Evolutionary conservation across 371 early-diverging fungal species (phyloP).

Genomic region (Mucor ambiguus): DNA sequence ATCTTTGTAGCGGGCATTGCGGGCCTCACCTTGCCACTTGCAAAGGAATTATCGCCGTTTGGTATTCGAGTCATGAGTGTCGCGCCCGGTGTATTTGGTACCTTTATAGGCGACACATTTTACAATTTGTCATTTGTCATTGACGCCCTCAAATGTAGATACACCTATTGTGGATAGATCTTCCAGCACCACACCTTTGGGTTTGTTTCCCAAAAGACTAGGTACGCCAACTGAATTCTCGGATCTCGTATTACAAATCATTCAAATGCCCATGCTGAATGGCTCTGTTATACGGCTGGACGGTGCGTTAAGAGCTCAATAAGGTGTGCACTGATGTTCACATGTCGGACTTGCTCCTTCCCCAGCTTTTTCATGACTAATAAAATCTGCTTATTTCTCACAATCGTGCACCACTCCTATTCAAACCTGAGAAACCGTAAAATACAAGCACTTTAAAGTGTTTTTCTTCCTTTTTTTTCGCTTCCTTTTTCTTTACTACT

Average conservation of each 20-base stretch:
- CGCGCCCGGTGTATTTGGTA: slow-evolving; percentile 65
- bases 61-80: slow-evolving; percentile 63
- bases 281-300: slow-evolving; percentile 64
- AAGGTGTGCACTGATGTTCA: neutral
- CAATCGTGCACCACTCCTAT: slow-evolving; percentile 1
- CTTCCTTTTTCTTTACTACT: neutral
- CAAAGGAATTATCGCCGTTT: slow-evolving; percentile 54
- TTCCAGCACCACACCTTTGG: neutral
- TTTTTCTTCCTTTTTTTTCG: neutral
- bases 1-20: slow-evolving; percentile 49
- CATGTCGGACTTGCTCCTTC: slow-evolving; percentile 4
- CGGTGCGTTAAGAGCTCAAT: slow-evolving; percentile 45
- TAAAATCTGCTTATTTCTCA: slow-evolving; percentile 7
- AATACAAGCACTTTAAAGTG: neutral
- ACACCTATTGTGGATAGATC: slow-evolving; percentile 36
- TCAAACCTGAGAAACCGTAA: neutral
- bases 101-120: neutral
- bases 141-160: slow-evolving; percentile 13
- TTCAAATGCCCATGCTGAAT: slow-evolving; percentile 60
- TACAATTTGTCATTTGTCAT: neutral
- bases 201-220: slow-evolving; percentile 50
- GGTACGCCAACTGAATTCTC: slow-evolving; percentile 59
- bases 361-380: slow-evolving; percentile 10
- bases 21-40: slow-evolving; percentile 63
- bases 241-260: slow-evolving; percentile 50